A percentile compares a stretch with the other conserved stretches of the same genome.
Evolutionary conservation across 345 rosid species (phyloP).

Genomic region (Citrus australasica): DNA sequence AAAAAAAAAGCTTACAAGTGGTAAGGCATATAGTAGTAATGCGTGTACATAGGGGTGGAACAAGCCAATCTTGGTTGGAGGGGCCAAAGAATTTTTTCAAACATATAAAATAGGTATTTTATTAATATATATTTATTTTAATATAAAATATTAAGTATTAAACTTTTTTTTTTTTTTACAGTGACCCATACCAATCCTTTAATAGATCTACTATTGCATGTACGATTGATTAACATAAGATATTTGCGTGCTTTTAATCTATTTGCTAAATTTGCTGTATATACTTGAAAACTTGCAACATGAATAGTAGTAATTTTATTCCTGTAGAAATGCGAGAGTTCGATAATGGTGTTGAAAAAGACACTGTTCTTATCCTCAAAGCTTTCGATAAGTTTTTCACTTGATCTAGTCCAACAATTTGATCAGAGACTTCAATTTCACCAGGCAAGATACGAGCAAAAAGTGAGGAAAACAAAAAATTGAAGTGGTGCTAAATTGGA

Average conservation of each 20-base stretch:
- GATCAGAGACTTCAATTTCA: not conserved
- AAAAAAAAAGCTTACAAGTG: too few species aligned
- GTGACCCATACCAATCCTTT: too few species aligned
- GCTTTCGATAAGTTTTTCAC: not conserved
- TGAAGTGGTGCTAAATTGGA: not conserved
- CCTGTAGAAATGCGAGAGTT: not conserved
- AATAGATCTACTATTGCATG: not conserved
- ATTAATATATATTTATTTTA: too few species aligned
- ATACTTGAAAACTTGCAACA: not conserved
- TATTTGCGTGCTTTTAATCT: not conserved
- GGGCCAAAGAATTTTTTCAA: too few species aligned
- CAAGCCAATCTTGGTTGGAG: too few species aligned
- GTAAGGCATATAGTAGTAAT: not conserved
- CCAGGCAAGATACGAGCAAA: not conserved
- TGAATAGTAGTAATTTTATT: not conserved
- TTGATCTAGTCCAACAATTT: not conserved
- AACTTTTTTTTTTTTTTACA: too few species aligned
- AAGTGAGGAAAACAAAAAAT: not conserved
- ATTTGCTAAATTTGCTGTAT: not conserved
- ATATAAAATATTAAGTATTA: too few species aligned
- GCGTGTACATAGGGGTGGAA: not conserved
- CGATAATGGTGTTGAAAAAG: slow-evolving; percentile 17
- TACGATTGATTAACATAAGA: not conserved
- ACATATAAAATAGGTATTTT: too few species aligned
- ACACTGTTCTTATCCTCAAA: slow-evolving; percentile 17